Base-by-base conservation (phyloP, 1,284 basidiomycete species). In the Takashimella koratensis region DNA sequence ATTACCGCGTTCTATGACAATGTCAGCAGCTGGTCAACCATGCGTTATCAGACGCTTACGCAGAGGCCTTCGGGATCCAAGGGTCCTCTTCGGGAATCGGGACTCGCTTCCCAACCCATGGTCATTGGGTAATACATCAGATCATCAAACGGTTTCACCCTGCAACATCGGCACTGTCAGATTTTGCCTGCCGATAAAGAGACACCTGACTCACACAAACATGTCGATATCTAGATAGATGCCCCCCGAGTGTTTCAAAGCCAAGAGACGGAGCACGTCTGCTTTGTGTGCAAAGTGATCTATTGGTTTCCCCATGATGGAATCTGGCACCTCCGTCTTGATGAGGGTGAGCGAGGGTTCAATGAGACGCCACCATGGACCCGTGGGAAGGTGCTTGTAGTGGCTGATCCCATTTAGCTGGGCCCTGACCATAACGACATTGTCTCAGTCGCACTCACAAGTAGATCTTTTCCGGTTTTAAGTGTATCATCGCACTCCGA, bases 181-280 rank as follows among this genome's bases (percentile, higher is more conserved):
- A 8, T 19, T 22, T 22, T 39, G 2, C 45, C n/a, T 43, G 36
- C n/a, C n/a, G n/a, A n/a, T n/a, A n/a, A n/a, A 36, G 5, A 30
- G 12, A 43, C 41, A 2, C 21, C 48, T 55, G 20, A 66, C 70
- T 58, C 52, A 75, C 75, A 75, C 63, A 55, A 63, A 76, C 51
- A 72, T 66, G 58, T 80, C 79, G n/a, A 78, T 75, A 54, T 80
- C 79, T 16, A 79, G 68, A 55, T 80, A 80, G 21, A 80, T 76
- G 8, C 79, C 79, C 3, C 79, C 79, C 3, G 67, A 65, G 49
- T 66, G 56, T 51, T 73, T 65, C 59, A 76, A 66, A 27, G 68
- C 70, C 43, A 69, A 57, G 53, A 78, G 52, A 53, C 74, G 54
- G 53, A 74, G 48, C 45, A 74, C 62, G 55, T 77, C 76, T 25